Conservation (phyloP, 345 rosid genomes). For the Salix dunnii region DNA sequence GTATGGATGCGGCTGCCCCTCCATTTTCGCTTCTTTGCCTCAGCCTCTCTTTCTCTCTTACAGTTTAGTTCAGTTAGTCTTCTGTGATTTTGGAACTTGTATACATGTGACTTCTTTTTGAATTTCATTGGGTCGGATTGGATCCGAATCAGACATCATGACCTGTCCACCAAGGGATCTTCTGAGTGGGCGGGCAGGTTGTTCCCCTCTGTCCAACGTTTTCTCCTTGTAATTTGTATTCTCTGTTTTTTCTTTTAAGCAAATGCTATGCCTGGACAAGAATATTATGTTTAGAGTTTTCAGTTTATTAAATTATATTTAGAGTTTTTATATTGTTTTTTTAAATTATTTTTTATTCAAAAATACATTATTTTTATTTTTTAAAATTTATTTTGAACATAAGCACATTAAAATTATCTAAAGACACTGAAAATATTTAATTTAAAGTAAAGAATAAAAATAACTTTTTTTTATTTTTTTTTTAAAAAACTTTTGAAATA, state of each 20-base stretch:
- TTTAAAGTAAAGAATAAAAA: too few relatives aligned
- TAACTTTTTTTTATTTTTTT: too few relatives aligned
- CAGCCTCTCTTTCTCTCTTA: neutral
- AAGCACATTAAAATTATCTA: too few relatives aligned
- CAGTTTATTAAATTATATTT: too few relatives aligned
- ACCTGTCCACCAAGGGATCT: neutral
- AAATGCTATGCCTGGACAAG: neutral
- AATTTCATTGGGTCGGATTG: neutral
- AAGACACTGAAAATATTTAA: too few relatives aligned
- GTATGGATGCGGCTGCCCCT: conserved; percentile 57
- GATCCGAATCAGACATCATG: neutral
- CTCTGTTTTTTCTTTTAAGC: neutral
- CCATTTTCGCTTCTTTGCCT: neutral
- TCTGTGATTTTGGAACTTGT: neutral
- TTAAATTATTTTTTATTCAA: too few relatives aligned
- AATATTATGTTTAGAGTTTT: too few relatives aligned
- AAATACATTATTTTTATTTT: too few relatives aligned
- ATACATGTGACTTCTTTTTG: neutral
- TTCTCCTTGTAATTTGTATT: neutral
- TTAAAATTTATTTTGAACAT: too few relatives aligned
- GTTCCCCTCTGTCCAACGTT: neutral
- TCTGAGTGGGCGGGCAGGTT: neutral
- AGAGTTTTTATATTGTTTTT: too few relatives aligned
- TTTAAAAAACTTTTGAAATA: too few relatives aligned
- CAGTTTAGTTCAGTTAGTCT: neutral